Conservation (phyloP, 495 filamentous ascomycete genomes). For the Talaromyces nanjingensis region DNA sequence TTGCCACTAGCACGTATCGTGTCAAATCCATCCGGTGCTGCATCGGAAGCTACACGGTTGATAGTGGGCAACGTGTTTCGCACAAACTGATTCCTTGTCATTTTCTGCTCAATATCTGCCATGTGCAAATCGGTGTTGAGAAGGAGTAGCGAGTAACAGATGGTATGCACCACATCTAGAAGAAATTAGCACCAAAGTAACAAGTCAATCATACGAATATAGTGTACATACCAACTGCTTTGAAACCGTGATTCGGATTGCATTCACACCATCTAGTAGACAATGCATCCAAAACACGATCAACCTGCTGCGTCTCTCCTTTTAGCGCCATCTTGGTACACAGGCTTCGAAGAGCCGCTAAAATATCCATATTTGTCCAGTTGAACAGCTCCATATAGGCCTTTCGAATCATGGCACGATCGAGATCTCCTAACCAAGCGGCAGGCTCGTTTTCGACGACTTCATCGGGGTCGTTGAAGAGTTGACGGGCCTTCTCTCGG, state of each 20-base stretch:
- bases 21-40: constrained; percentile 60
- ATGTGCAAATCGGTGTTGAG: constrained; percentile 95
- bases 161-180: constrained; percentile 90
- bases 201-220: not conserved
- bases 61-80: constrained; percentile 95
- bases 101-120: constrained; percentile 90
- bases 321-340: constrained; percentile 78
- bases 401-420: constrained; percentile 58
- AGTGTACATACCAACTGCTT: constrained; percentile 59
- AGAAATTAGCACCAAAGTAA: constrained; percentile 12
- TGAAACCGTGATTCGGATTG: constrained; percentile 93
- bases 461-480: constrained; percentile 81
- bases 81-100: constrained; percentile 89
- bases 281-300: constrained; percentile 85
- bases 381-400: constrained; percentile 94
- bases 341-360: constrained; percentile 69
- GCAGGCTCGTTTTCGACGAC: constrained; percentile 70
- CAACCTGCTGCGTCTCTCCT: constrained; percentile 94
- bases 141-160: constrained; percentile 91
- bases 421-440: constrained; percentile 75
- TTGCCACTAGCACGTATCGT: constrained; percentile 34
- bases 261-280: constrained; percentile 87
- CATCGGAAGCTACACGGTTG: constrained; percentile 63
- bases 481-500: constrained; percentile 65
- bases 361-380: constrained; percentile 74